Evolutionary conservation across 1,139 yeast genomes (phyloP).

Genomic region (Yamadazyma friedrichii): DNA sequence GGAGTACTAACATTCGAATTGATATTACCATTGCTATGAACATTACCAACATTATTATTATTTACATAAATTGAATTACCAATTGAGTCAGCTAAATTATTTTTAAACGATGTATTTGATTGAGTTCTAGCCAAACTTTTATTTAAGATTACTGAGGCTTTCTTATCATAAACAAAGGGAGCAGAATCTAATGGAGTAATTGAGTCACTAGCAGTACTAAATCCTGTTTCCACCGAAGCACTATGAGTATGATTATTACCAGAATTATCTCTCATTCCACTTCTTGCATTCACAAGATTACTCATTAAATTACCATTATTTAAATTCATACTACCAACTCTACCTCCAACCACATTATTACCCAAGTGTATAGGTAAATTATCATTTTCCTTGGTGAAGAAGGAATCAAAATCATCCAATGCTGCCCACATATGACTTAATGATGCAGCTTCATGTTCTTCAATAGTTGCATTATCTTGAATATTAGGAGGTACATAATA

Average conservation of each 20-base stretch:
- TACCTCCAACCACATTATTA: constrained; percentile 3
- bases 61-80: constrained; percentile 22
- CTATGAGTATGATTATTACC: constrained; percentile 39
- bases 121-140: constrained; percentile 74
- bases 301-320: neutral
- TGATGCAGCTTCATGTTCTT: constrained; percentile 72
- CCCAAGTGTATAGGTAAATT: constrained; percentile 10
- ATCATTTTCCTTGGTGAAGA: constrained; percentile 69
- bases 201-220: constrained; percentile 33
- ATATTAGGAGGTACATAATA: constrained; percentile 44
- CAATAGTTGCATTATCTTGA: constrained; percentile 41
- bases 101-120: constrained; percentile 73
- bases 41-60: neutral
- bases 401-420: constrained; percentile 89
- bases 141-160: constrained; percentile 72
- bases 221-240: constrained; percentile 50
- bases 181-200: constrained; percentile 63
- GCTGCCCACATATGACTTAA: constrained; percentile 96
- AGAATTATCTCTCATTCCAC: constrained; percentile 1
- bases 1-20: constrained; percentile 16
- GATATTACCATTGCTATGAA: neutral
- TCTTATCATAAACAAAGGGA: constrained; percentile 77
- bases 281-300: constrained; percentile 2
- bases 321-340: neutral
- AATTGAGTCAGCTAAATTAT: constrained; percentile 65